Evolutionary conservation across 441 rosid genomes (phyloP).

Genomic region (Dalechampia spathulata): DNA sequence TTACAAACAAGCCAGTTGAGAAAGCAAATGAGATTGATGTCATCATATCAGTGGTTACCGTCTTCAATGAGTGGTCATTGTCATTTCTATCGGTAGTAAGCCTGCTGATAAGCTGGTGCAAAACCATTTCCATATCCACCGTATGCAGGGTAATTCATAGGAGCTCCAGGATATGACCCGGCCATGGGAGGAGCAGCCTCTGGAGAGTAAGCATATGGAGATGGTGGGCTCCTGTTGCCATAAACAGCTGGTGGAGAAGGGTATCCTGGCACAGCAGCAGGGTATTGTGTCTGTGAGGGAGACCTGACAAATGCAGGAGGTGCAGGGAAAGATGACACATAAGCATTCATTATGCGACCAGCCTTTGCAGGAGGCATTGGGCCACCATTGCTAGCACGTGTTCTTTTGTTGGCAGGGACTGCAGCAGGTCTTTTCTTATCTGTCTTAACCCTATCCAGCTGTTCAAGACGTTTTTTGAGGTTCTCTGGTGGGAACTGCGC

Average conservation of each 20-base stretch:
- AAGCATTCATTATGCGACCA: constrained; percentile 82
- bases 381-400: constrained; percentile 78
- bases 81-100: constrained; percentile 95
- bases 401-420: constrained; percentile 90
- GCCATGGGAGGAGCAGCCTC: constrained; percentile 56
- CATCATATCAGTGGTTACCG: constrained; percentile 90
- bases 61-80: constrained; percentile 31
- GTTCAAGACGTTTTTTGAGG: constrained; percentile 93
- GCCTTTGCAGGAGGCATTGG: constrained; percentile 99
- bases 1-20: constrained; percentile 56
- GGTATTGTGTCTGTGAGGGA: constrained; percentile 70
- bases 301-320: constrained; percentile 72
- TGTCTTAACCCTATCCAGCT: constrained; percentile 80
- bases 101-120: constrained; percentile 89
- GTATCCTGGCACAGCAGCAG: constrained; percentile 51
- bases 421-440: constrained; percentile 83
- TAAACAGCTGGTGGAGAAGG: constrained; percentile 65
- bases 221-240: constrained; percentile 68
- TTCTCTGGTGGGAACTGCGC: constrained; percentile 83
- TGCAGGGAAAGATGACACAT: constrained; percentile 83
- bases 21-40: constrained; percentile 43
- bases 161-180: constrained; percentile 65
- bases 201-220: constrained; percentile 76
- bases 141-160: constrained; percentile 64
- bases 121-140: constrained; percentile 66